Percentiles rank a stretch among this genome's conserved stretches.
These are phyloP conservation scores for Cyberlindnera mississippiensis DNA, from an alignment of 805 yeast genomes.

Conservation along the genomic window DNA sequence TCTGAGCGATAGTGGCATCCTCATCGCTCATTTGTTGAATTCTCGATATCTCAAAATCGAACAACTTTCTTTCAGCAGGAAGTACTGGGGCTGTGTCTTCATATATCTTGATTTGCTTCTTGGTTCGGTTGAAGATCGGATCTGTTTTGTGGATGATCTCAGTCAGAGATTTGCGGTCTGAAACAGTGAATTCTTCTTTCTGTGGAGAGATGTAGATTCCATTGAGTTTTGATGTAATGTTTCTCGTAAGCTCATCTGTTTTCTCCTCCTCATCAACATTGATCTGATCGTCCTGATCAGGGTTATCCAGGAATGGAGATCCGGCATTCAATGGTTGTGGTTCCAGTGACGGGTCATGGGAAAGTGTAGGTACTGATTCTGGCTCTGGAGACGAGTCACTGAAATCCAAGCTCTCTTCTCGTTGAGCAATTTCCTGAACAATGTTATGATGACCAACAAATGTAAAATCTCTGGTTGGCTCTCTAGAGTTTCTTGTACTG, in stretches of 20 bases:
- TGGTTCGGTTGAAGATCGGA: slow-evolving; percentile 22
- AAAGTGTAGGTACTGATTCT: slow-evolving; percentile 2
- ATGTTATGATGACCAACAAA: slow-evolving; percentile 10
- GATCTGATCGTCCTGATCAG: slow-evolving; percentile 12
- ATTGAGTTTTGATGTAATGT: slow-evolving; percentile 20
- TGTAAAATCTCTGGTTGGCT: slow-evolving; percentile 5
- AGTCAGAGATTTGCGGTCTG: slow-evolving; percentile 17
- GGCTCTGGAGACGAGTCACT: slow-evolving; percentile 9
- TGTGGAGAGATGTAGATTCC: slow-evolving; percentile 27
- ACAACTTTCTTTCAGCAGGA: slow-evolving; percentile 13
- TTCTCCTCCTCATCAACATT: too few species aligned
- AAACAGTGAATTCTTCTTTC: slow-evolving; percentile 13
- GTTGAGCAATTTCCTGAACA: not conserved
- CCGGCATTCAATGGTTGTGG: slow-evolving; percentile 7
- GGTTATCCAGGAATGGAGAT: slow-evolving; percentile 25
- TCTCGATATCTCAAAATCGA: slow-evolving; percentile 19
- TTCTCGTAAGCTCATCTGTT: slow-evolving; percentile 21
- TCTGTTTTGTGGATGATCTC: slow-evolving; percentile 22
- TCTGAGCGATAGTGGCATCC: slow-evolving; percentile 11
- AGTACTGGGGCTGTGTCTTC: slow-evolving; percentile 18
- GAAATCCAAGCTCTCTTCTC: slow-evolving; percentile 5
- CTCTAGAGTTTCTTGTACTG: slow-evolving; percentile 5
- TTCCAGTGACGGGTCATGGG: slow-evolving; percentile 4
- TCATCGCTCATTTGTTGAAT: slow-evolving; percentile 7
- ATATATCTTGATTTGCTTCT: slow-evolving; percentile 22